These are phyloP conservation scores for Cryptosporidium ubiquitum DNA, from an alignment of 169 alveolate genomes.

Conservation along the genomic window DNA sequence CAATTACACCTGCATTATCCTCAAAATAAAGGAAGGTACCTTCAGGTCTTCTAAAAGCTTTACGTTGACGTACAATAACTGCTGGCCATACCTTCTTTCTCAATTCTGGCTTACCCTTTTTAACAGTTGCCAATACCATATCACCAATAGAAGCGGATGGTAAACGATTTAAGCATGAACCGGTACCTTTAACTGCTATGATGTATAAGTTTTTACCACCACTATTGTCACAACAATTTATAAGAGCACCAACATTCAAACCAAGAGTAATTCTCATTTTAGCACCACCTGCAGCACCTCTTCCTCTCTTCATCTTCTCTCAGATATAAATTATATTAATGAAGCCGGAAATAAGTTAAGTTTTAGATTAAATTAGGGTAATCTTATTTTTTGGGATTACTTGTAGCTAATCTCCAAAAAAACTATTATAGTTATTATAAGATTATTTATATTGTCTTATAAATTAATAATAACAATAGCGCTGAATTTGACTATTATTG, in stretches of 20 bases:
- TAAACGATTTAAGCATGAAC: conserved; percentile 95
- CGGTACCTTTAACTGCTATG: conserved; percentile 97
- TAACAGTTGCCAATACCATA: conserved; percentile 96
- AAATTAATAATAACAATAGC: neutral
- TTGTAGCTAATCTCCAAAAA: neutral
- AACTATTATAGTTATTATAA: neutral
- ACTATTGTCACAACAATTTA: conserved; percentile 99
- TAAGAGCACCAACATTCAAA: conserved; percentile 96
- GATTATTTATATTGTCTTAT: neutral
- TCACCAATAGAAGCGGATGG: conserved; percentile 99
- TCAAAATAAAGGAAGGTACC: conserved; percentile 98
- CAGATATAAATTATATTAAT: neutral
- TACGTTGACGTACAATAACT: conserved; percentile 98
- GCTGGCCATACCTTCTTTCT: conserved; percentile 98
- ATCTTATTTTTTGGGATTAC: conserved; percentile 1
- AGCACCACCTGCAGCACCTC: conserved; percentile 90
- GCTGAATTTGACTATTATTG: neutral
- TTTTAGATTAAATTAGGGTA: neutral
- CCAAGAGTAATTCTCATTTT: conserved; percentile 92
- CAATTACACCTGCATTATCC: conserved; percentile 99
- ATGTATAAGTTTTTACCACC: conserved; percentile 98
- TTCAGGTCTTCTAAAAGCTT: conserved; percentile 98
- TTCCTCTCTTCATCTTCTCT: conserved; percentile 80
- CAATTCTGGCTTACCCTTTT: conserved; percentile 99
- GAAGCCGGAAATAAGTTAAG: conserved; percentile 13